Percentiles rank a stretch among this genome's conserved stretches.
Conservation (phyloP, 2,329 filamentous ascomycete genomes). For the Fusarium chlamydosporum region DNA sequence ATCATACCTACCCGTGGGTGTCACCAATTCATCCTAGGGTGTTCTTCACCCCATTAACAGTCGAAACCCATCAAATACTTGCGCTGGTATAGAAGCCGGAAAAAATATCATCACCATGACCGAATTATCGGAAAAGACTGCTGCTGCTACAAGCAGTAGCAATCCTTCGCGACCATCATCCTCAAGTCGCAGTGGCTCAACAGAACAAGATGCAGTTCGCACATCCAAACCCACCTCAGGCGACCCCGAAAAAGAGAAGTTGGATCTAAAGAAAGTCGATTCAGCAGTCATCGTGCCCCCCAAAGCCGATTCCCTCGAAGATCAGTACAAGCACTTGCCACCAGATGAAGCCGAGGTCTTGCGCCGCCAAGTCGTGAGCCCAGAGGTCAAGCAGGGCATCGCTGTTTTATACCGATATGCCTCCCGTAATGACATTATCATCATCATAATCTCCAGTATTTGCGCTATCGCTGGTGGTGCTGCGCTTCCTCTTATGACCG, state of each 20-base stretch:
- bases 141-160: constrained; percentile 40
- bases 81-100: background rate
- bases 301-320: constrained; percentile 59
- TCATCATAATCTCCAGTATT: constrained; percentile 73
- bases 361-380: constrained; percentile 76
- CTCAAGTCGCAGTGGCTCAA: constrained; percentile 57
- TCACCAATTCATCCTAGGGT: constrained; percentile 14
- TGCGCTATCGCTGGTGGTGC: constrained; percentile 80
- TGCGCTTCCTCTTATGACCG: constrained; percentile 83
- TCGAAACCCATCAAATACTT: background rate
- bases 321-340: constrained; percentile 74
- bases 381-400: constrained; percentile 74
- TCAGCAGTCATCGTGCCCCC: constrained; percentile 57
- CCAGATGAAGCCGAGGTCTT: constrained; percentile 76
- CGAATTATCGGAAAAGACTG: constrained; percentile 48
- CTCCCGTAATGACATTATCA: constrained; percentile 72
- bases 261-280: constrained; percentile 60
- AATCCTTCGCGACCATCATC: constrained; percentile 49
- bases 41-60: constrained; percentile 12
- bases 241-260: constrained; percentile 36
- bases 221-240: constrained; percentile 31
- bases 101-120: constrained; percentile 38
- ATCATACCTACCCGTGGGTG: constrained; percentile 9
- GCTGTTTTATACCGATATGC: constrained; percentile 79
- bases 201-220: constrained; percentile 42